Evolutionary conservation across 768 basidiomycete species (phyloP).

Genomic region (Phaeotremella skinneri): DNA sequence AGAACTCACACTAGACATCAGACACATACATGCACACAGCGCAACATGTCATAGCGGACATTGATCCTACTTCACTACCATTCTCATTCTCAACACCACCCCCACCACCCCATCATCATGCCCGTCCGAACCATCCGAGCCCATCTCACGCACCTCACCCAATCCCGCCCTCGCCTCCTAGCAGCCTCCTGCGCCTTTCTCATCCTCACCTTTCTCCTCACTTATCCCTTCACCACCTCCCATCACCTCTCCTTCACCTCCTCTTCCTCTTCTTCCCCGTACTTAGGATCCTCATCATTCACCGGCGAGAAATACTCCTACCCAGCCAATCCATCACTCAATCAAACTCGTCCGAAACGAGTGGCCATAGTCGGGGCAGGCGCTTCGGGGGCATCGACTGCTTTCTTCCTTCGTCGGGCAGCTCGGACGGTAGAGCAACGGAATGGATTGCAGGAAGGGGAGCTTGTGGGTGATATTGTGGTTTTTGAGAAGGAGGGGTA

Average conservation of each 20-base stretch:
- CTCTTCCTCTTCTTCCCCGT: slow-evolving; percentile 1
- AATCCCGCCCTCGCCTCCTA: background rate
- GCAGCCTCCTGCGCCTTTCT: background rate
- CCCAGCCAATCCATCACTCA: slow-evolving; percentile 7
- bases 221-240: slow-evolving; percentile 6
- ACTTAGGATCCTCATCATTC: slow-evolving; percentile 10
- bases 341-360: slow-evolving; percentile 48
- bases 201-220: slow-evolving; percentile 9
- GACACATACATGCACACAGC: background rate
- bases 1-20: background rate
- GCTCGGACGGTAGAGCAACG: slow-evolving; percentile 67
- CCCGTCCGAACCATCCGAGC: background rate
- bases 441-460: slow-evolving; percentile 51
- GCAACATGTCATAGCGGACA: background rate
- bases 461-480: slow-evolving; percentile 71
- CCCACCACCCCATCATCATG: background rate
- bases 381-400: slow-evolving; percentile 76
- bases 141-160: background rate
- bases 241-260: slow-evolving; percentile 3
- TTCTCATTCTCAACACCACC: background rate
- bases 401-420: slow-evolving; percentile 68
- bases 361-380: slow-evolving; percentile 90
- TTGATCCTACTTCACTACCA: too few species aligned
- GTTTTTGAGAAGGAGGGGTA: slow-evolving; percentile 75
- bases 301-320: slow-evolving; percentile 15